Conservation (phyloP, 805 yeast species). For the Wickerhamomyces alni region DNA sequence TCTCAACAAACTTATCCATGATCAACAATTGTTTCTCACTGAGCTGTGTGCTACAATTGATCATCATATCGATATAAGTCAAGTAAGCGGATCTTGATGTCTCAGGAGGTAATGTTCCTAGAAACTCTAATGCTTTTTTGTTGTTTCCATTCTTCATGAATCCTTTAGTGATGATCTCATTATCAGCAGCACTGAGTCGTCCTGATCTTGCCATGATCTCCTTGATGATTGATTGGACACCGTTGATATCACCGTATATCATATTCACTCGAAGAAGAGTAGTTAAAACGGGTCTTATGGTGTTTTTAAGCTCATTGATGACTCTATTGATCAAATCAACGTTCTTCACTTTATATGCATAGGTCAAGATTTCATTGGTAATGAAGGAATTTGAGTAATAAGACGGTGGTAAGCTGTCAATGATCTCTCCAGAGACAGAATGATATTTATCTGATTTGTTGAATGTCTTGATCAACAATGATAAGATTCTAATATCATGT, state of each 20-base stretch:
- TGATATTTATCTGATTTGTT: constrained; percentile 8
- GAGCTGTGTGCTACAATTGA: constrained; percentile 6
- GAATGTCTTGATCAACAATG: constrained; percentile 11
- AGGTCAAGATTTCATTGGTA: constrained; percentile 9
- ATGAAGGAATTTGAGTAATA: constrained; percentile 9
- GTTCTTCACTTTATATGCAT: constrained; percentile 6
- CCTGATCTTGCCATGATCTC: constrained; percentile 14
- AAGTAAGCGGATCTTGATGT: constrained; percentile 5
- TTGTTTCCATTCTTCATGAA: constrained; percentile 9
- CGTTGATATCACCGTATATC: constrained; percentile 12
- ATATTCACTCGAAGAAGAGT: constrained; percentile 14
- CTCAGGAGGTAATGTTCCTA: constrained; percentile 2
- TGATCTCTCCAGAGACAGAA: constrained; percentile 13
- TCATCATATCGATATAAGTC: constrained; percentile 9
- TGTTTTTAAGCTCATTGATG: constrained; percentile 8
- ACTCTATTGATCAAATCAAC: constrained; percentile 11
- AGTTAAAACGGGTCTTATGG: constrained; percentile 12
- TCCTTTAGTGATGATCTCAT: constrained; percentile 15
- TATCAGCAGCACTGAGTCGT: constrained; percentile 10
- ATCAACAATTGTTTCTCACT: constrained; percentile 10
- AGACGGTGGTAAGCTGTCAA: constrained; percentile 9
- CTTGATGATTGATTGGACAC: constrained; percentile 15
- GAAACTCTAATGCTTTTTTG: constrained; percentile 3
- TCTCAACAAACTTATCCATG: constrained; percentile 12
- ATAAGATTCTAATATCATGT: constrained; percentile 13